phyloP scores from a whole-genome alignment of 2,329 filamentous ascomycete genomes.

The Colletotrichum falcatum region DNA sequence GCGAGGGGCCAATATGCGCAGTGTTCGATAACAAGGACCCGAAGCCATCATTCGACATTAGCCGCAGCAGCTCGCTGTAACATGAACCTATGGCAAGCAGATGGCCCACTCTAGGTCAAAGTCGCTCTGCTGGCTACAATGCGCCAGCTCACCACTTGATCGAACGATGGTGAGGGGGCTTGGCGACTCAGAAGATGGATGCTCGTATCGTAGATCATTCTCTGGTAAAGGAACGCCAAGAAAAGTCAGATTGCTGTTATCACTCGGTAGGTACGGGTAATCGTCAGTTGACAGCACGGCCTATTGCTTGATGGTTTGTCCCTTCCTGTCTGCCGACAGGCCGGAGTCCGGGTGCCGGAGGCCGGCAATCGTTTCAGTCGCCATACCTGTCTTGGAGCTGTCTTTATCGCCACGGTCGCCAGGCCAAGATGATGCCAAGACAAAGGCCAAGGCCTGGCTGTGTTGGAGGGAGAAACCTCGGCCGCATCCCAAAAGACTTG shows the following conservation, averaged over 20 bases:
- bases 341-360: conserved; percentile 22
- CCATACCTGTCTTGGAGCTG: background rate
- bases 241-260: background rate
- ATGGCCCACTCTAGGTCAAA: background rate
- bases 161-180: conserved; percentile 1
- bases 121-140: background rate
- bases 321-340: conserved; percentile 14
- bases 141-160: background rate
- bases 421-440: conserved; percentile 35
- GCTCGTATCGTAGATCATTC: conserved; percentile 1
- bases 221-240: conserved; percentile 22
- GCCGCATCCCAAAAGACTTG: background rate
- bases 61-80: conserved; percentile 5
- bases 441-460: conserved; percentile 19
- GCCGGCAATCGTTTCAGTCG: conserved; percentile 18
- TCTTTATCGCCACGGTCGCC: conserved; percentile 23
- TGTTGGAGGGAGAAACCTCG: conserved; percentile 16
- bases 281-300: conserved; percentile 32
- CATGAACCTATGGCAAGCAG: background rate
- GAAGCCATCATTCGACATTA: conserved; percentile 4
- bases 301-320: conserved; percentile 26
- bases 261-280: conserved; percentile 18
- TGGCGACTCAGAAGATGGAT: conserved; percentile 10
- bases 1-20: background rate
- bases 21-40: background rate